Conservation (phyloP, 2,329 filamentous ascomycete species). For the Sporothrix euskadiensis region DNA sequence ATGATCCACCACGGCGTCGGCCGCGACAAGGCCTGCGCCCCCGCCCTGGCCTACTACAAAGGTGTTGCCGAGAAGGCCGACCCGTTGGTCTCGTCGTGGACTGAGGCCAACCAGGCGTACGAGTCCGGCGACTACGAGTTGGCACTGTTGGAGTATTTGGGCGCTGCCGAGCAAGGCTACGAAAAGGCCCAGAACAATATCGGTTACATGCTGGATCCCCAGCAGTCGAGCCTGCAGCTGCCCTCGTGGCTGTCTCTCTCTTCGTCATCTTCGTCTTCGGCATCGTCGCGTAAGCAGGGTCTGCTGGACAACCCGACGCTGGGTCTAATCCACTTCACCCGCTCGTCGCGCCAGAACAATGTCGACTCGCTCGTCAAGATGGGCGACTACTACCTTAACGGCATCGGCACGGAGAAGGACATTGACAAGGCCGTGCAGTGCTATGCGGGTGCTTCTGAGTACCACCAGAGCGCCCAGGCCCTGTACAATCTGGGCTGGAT, state of each 20-base stretch:
- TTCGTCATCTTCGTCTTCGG: background rate
- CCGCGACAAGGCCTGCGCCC: conserved; percentile 72
- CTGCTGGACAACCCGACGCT: conserved; percentile 58
- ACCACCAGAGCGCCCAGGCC: conserved; percentile 88
- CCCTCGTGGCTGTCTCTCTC: conserved; percentile 48
- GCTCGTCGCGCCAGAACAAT: conserved; percentile 89
- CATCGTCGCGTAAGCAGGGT: conserved; percentile 24
- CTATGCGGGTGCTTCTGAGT: conserved; percentile 89
- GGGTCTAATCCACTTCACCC: conserved; percentile 90
- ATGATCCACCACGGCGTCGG: conserved; percentile 79
- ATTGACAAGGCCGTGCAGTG: conserved; percentile 87
- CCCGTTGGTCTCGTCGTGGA: conserved; percentile 72
- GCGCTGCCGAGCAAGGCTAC: conserved; percentile 90
- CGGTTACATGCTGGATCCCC: conserved; percentile 78
- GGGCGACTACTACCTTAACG: conserved; percentile 93
- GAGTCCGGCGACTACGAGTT: conserved; percentile 75
- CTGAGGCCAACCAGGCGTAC: conserved; percentile 80
- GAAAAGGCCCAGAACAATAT: conserved; percentile 89
- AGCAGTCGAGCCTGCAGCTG: conserved; percentile 61
- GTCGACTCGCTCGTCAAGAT: conserved; percentile 95
- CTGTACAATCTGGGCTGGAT: conserved; percentile 99
- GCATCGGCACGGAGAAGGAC: conserved; percentile 71
- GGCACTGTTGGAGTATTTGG: conserved; percentile 77
- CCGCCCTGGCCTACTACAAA: conserved; percentile 82
- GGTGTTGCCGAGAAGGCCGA: conserved; percentile 73